Conservation (phyloP, 1,139 yeast species). For the Suhomyces maxii region DNA sequence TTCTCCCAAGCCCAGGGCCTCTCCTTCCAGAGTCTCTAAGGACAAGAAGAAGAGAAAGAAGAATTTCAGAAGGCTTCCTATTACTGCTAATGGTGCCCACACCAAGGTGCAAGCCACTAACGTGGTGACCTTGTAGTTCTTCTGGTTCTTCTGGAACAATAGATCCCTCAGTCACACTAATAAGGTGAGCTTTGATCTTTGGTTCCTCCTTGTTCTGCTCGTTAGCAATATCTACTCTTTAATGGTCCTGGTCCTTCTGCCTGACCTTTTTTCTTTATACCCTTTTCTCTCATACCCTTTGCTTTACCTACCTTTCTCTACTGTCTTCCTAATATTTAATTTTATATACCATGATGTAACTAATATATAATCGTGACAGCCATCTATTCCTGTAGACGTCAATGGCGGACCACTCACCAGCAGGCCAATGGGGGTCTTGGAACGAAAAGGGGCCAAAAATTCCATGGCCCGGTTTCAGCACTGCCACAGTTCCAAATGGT, state of each 20-base stretch:
- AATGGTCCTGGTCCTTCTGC: no score
- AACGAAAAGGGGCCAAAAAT: no score
- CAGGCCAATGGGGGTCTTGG: no score
- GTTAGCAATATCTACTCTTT: no score
- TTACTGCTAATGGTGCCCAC: background rate
- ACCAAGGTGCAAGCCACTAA: background rate
- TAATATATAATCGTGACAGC: slow-evolving; percentile 5
- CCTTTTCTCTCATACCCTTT: background rate
- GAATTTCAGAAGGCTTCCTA: slow-evolving; percentile 1
- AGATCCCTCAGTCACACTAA: no score
- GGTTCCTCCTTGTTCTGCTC: no score
- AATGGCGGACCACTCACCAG: background rate
- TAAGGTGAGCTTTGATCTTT: background rate
- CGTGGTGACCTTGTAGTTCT: background rate
- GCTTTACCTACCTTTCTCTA: background rate
- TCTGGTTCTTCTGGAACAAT: no score
- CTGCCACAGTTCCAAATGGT: no score
- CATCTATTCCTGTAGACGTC: background rate
- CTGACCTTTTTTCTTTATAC: background rate
- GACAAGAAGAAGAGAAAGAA: slow-evolving; percentile 17
- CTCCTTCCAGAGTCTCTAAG: slow-evolving; percentile 13
- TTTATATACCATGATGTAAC: background rate
- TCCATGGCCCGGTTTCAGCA: no score
- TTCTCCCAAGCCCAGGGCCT: no score
- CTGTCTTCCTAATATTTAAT: background rate